phyloP scores from a whole-genome alignment of 2,329 filamentous ascomycete species.

The Paecilomyces variotii region DNA sequence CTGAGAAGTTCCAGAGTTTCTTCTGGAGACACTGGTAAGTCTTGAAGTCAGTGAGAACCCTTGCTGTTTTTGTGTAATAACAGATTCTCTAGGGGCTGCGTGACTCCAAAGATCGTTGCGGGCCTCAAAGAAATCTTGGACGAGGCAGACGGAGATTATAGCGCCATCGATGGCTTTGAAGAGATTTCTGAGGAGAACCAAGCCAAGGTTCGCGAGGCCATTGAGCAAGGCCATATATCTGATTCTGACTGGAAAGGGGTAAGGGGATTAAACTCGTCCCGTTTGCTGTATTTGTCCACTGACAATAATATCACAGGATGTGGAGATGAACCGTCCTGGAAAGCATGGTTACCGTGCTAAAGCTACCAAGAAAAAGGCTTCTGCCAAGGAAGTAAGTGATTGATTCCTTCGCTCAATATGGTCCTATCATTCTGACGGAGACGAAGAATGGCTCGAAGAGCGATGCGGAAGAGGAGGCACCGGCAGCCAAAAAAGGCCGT shows the following conservation, averaged over 20 bases:
- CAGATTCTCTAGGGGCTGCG: slow-evolving; percentile 64
- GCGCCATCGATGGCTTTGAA: slow-evolving; percentile 71
- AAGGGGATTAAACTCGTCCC: slow-evolving; percentile 32
- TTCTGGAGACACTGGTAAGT: slow-evolving; percentile 79
- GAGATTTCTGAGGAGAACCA: slow-evolving; percentile 62
- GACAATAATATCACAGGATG: slow-evolving; percentile 48
- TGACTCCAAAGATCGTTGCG: slow-evolving; percentile 65
- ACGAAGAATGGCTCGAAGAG: slow-evolving; percentile 5
- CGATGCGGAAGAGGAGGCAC: slow-evolving; percentile 9
- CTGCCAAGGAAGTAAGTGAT: slow-evolving; percentile 16
- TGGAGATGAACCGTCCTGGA: slow-evolving; percentile 64
- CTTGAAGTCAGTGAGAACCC: neutral
- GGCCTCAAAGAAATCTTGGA: slow-evolving; percentile 50
- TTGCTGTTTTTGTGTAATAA: neutral
- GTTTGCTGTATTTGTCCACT: slow-evolving; percentile 1
- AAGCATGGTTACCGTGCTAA: slow-evolving; percentile 53
- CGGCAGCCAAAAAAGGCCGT: slow-evolving; percentile 2
- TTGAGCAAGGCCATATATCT: slow-evolving; percentile 72
- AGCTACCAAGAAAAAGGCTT: slow-evolving; percentile 24
- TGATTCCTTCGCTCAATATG: neutral
- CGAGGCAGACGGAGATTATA: slow-evolving; percentile 46
- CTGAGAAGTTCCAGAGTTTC: slow-evolving; percentile 56
- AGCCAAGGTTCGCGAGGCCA: slow-evolving; percentile 63
- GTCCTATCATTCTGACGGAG: neutral
- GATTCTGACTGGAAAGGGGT: slow-evolving; percentile 85